Conservation (phyloP, 257 asterid species). For the Fraxinus excelsior region DNA sequence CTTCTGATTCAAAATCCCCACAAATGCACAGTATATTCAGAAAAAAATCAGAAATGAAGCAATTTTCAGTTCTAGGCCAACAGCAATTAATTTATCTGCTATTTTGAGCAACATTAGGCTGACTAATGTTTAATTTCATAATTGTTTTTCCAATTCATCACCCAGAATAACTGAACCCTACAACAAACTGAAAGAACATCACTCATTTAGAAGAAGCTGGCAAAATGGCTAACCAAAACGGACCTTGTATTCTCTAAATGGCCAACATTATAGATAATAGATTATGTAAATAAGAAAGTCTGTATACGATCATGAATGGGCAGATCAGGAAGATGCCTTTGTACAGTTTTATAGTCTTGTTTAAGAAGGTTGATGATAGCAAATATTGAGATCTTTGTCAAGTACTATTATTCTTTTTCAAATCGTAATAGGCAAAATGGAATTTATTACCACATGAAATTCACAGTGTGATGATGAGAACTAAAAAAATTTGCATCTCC, state of each 20-base stretch:
- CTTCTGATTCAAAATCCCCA: neutral
- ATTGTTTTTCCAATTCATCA: neutral
- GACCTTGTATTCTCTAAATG: neutral
- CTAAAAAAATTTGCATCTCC: neutral
- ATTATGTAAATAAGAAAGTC: neutral
- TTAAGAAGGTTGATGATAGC: neutral
- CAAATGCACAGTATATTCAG: conserved; percentile 12
- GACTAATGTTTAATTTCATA: neutral
- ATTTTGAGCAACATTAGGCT: neutral
- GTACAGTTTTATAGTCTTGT: neutral
- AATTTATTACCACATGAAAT: neutral
- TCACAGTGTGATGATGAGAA: neutral
- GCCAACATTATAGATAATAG: neutral
- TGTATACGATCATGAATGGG: neutral
- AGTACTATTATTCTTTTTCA: neutral
- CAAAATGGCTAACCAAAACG: neutral
- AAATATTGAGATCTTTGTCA: neutral
- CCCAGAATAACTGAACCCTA: neutral
- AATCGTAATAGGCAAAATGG: neutral
- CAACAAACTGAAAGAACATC: neutral
- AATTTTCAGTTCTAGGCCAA: neutral
- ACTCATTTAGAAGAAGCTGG: neutral
- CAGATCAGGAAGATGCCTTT: neutral
- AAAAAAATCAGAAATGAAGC: neutral
- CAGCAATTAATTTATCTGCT: neutral